Base-by-base conservation (phyloP, 257 asterid genomes). In the Leonotis leonurus region DNA sequence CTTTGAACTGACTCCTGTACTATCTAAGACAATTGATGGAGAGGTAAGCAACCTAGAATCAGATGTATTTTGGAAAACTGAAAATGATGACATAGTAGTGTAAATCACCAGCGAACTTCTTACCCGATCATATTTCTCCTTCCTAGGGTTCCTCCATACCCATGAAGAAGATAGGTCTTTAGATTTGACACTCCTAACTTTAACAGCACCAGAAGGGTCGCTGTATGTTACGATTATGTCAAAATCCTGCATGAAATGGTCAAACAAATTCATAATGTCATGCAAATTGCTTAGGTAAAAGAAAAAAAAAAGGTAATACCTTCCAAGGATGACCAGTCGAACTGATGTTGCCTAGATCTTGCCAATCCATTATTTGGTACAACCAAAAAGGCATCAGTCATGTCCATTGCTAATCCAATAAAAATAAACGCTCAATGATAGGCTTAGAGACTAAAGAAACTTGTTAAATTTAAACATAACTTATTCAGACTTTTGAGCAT, bases 81-180 rank as follows among this genome's bases (percentile, higher is more conserved):
- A 62, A 39, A 55, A 68, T 29, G 60, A 69, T 5, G 40, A 64
- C n/a, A 70, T 17, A 45, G 66, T 52, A 33, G 60, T 22, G 18
- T 56, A 40, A 69, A 62, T 70, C 67, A 87, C 95, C 88, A 67
- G 65, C 30, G 68, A 77, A 66, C 70, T 78, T 67, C 71, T 70
- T 58, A 72, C 68, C 40, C 36, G 81, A 65, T 77, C 83, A 55
- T 27, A 60, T 56, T 71, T 72, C 67, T 64, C 78, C 69, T 73
- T 80, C 45, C 60, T 76, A 17, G 94, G 98, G 68, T 68, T 71
- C 80, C 77, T 78, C 98, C 98, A 91, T 48, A 82, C 80, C 98
- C 96, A 88, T 48, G 96, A 91, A 78, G 90, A 70, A 33, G 98
- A 88, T 26, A 91, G 80, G 76, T 86, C 82, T 73, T 73, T 80